Evolutionary conservation across 1,284 basidiomycete genomes (phyloP).

Genomic region (Cryptococcus amylolentus): DNA sequence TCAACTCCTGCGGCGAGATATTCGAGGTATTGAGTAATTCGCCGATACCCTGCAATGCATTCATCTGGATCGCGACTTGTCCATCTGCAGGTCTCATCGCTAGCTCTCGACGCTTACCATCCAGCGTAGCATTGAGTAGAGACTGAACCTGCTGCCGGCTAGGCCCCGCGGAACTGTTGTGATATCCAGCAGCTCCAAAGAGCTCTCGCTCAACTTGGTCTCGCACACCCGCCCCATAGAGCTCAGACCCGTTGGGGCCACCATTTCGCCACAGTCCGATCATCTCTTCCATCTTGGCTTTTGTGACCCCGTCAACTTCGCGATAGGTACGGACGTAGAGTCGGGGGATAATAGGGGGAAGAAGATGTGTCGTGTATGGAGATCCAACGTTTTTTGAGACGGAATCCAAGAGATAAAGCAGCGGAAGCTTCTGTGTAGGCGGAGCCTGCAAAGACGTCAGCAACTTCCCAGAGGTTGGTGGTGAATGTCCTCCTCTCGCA

Average conservation of each 20-base stretch:
- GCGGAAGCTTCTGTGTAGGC: constrained; percentile 85
- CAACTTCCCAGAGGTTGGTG: neutral
- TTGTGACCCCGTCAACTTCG: constrained; percentile 74
- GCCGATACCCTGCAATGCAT: constrained; percentile 38
- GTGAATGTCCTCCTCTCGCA: neutral
- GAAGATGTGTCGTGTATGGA: constrained; percentile 78
- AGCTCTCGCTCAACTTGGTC: constrained; percentile 40
- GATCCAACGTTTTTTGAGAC: constrained; percentile 92
- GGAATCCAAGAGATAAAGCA: constrained; percentile 92
- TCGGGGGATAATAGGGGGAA: constrained; percentile 64
- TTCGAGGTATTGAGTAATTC: constrained; percentile 32
- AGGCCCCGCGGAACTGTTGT: constrained; percentile 3
- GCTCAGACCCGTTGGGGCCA: constrained; percentile 68
- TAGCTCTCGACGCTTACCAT: constrained; percentile 40
- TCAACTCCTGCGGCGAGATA: constrained; percentile 37
- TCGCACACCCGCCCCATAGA: constrained; percentile 54
- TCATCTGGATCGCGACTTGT: constrained; percentile 28
- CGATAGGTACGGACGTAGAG: constrained; percentile 81
- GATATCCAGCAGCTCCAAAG: constrained; percentile 27
- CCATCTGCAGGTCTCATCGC: constrained; percentile 32
- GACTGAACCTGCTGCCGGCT: constrained; percentile 19
- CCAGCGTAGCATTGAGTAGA: constrained; percentile 25
- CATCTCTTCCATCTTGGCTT: constrained; percentile 94
- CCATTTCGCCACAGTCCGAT: constrained; percentile 86
- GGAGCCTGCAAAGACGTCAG: constrained; percentile 60